A percentile compares a stretch with the other conserved stretches of the same genome.
Conservation (phyloP, 164 flowering plant species). For the Sedum album region DNA sequence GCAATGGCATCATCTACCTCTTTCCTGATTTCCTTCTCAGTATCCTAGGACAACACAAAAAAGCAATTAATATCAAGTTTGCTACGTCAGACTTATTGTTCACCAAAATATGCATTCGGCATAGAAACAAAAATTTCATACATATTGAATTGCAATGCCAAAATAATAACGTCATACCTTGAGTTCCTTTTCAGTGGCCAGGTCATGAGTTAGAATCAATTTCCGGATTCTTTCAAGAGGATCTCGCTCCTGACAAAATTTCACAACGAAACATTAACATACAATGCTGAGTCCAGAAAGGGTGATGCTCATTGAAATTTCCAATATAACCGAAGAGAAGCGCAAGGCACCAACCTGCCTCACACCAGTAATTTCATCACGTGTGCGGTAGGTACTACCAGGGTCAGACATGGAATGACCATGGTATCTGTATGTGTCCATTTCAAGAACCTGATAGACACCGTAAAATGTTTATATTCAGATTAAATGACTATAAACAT, state of each 20-base stretch:
- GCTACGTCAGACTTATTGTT: too few relatives aligned
- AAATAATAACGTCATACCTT: conserved; percentile 47
- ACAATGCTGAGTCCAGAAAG: not conserved
- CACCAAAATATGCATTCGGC: too few relatives aligned
- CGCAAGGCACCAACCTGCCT: conserved; percentile 61
- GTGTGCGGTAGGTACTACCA: conserved; percentile 93
- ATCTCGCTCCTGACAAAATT: conserved; percentile 74
- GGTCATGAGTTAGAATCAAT: conserved; percentile 62
- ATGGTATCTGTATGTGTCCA: conserved; percentile 99
- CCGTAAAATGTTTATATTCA: not conserved
- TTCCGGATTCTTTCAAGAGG: conserved; percentile 89
- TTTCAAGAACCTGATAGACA: conserved; percentile 75
- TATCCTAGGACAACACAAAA: conserved; percentile 39
- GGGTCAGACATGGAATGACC: conserved; percentile 99
- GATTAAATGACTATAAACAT: too few relatives aligned
- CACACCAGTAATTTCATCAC: conserved; percentile 86
- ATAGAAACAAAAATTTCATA: not conserved
- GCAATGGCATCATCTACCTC: conserved; percentile 95
- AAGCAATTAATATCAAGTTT: not conserved
- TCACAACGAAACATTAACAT: not conserved
- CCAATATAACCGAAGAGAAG: not conserved
- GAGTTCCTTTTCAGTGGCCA: conserved; percentile 79
- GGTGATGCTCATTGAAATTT: not conserved
- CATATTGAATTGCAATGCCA: not conserved
- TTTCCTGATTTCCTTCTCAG: conserved; percentile 77